A percentile compares a stretch with the other conserved stretches of the same genome.
phyloP scores from a whole-genome alignment of 805 yeast species.

The Ogataea haglerorum region DNA sequence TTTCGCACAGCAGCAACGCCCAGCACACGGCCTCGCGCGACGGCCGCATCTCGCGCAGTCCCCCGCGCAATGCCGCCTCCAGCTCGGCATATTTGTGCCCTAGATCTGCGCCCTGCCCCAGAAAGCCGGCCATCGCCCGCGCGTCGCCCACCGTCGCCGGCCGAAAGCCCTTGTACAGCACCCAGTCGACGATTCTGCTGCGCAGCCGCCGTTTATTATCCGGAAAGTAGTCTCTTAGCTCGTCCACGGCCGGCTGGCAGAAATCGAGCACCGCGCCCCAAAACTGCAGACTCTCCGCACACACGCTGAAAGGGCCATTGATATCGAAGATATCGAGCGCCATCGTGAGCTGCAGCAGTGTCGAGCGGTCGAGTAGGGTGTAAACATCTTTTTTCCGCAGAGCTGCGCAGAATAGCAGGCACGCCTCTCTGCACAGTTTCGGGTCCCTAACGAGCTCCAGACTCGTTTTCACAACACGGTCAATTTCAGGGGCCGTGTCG shows the following conservation, averaged over 20 bases:
- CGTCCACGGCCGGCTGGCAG: slow-evolving; percentile 34
- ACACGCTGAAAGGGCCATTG: slow-evolving; percentile 54
- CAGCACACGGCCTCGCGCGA: neutral
- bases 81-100: neutral
- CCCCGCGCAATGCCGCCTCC: neutral
- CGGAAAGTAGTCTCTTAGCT: slow-evolving; percentile 25
- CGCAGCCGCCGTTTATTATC: slow-evolving; percentile 9
- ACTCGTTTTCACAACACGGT: slow-evolving; percentile 30
- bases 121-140: neutral
- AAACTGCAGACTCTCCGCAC: slow-evolving; percentile 46
- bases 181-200: slow-evolving; percentile 47
- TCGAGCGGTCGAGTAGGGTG: neutral
- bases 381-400: too few relatives aligned
- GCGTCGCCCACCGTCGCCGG: neutral
- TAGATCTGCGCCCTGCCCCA: neutral
- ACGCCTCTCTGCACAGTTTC: slow-evolving; percentile 26
- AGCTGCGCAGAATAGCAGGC: neutral
- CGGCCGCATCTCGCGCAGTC: too few relatives aligned
- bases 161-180: slow-evolving; percentile 36
- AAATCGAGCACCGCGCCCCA: slow-evolving; percentile 47
- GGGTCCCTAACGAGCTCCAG: slow-evolving; percentile 37
- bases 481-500: neutral
- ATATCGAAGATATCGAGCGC: slow-evolving; percentile 52
- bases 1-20: neutral
- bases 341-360: slow-evolving; percentile 46